Evolutionary conservation across 2,329 filamentous ascomycete genomes (phyloP), one percentile per base, ranked within the genome.

Genomic region (Taxawa tesnikishii): DNA sequence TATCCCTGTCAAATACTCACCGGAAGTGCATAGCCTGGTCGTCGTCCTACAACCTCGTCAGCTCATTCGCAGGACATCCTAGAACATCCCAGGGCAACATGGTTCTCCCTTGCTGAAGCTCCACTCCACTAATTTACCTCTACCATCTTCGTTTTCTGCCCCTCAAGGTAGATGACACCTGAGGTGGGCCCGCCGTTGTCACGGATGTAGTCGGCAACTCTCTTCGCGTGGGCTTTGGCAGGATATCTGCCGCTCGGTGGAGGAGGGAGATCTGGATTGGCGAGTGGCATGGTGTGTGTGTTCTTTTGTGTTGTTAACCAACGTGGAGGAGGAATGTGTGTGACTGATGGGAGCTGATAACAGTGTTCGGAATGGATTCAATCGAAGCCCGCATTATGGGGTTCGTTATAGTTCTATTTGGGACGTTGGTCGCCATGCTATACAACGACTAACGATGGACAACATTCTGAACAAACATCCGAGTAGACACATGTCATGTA

Each of bases 101-200:
- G 7, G 15, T 14, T 17, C 7, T 30, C 14, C 28, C 23, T n/a
- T 6, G 5, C 6, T 12, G 12, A 32, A 11, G 10, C 12, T 19
- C 12, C 16, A 32, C 16, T 10, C 12, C 5, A 34, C 14, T 18
- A 12, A 3, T 14, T 7, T 6, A 62, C 60, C 50, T 96, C 88
- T 28, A 83, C 72, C 56, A 94, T 66, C 51, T 73, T 76, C 41
- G 78, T 83, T 55, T 79, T 75, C 50, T 87, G 81, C 33, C 78
- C 81, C 63, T 96, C 88, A 28, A 96, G 68, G 53, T 94, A 98
- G 36, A 98, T 68, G 12, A 88, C 67, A 29, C 85, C 87, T 19
- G 57, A 41, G 35, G 66, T 67, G 41, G 73, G 67, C 18, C 79
- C 73, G 25, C 75, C 62, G 51, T 81, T 61, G 38, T 71, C 63